Conservation (phyloP, 2,329 filamentous ascomycete species). For the Clarireedia monteithiana region DNA sequence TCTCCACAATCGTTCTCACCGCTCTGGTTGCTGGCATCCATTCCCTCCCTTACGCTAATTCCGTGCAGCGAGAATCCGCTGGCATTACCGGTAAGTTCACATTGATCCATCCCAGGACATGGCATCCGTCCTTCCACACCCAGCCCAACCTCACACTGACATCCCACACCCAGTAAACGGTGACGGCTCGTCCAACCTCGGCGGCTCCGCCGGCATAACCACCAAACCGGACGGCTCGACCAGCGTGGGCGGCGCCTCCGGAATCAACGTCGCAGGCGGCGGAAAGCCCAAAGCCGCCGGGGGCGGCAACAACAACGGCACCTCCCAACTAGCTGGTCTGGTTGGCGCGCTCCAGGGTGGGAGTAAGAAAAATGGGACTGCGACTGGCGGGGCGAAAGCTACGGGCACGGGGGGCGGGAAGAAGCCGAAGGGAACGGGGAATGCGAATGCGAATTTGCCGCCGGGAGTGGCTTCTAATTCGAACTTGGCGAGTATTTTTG, state of each 20-base stretch:
- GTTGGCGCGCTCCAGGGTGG: neutral
- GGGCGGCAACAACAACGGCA: neutral
- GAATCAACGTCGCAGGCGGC: neutral
- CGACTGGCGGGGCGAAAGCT: neutral
- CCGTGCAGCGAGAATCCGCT: neutral
- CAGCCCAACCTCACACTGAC: neutral
- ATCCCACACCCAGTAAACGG: neutral
- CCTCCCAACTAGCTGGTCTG: neutral
- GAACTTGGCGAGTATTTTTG: constrained; percentile 4
- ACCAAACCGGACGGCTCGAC: constrained; percentile 2
- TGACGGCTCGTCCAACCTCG: neutral
- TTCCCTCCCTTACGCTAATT: neutral
- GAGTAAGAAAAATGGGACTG: neutral
- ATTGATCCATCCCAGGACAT: neutral
- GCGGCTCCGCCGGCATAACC: neutral
- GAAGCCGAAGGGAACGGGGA: constrained; percentile 1
- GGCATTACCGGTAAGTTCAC: constrained; percentile 2
- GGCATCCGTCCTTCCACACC: no score
- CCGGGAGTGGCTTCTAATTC: neutral
- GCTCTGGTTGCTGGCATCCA: constrained; percentile 4
- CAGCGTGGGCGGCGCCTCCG: neutral
- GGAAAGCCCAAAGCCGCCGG: neutral
- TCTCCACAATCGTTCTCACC: constrained; percentile 1
- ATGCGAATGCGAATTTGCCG: neutral
- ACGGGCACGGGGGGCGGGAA: neutral